Percentiles rank a stretch among this genome's conserved stretches.
Evolutionary conservation across 202 grass and related monocot genomes (phyloP).

Genomic region (Carex arenaria): DNA sequence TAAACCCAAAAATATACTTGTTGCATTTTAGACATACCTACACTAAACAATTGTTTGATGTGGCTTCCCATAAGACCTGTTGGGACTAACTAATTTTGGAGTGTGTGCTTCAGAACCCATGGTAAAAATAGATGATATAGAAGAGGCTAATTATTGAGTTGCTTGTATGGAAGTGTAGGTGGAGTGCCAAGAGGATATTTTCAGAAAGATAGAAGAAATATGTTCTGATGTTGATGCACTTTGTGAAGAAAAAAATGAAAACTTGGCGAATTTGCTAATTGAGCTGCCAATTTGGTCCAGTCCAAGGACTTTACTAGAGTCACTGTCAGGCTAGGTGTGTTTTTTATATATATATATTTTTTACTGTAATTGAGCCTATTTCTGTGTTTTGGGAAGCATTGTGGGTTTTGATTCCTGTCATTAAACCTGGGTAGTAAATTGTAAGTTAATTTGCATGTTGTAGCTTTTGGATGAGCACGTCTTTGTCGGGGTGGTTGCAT

Average conservation of each 20-base stretch:
- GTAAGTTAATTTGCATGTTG: conserved; percentile 9
- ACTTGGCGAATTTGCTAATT: not conserved
- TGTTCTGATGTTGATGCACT: conserved; percentile 16
- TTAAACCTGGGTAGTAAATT: conserved; percentile 9
- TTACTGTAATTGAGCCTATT: not conserved
- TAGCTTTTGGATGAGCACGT: not conserved
- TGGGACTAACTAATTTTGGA: not conserved
- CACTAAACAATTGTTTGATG: not conserved
- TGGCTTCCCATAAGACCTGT: not conserved
- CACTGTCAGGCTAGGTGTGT: not conserved
- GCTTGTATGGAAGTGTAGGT: conserved; percentile 6
- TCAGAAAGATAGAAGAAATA: conserved; percentile 20
- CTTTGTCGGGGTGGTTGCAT: not conserved
- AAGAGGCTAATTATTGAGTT: not conserved
- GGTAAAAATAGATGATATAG: not conserved
- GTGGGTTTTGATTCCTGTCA: not conserved
- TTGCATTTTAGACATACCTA: not conserved
- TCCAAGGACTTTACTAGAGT: conserved; percentile 11
- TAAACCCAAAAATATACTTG: not conserved
- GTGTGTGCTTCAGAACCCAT: not conserved
- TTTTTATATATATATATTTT: conserved; percentile 7
- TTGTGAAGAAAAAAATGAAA: conserved; percentile 16
- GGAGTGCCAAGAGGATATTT: conserved; percentile 22
- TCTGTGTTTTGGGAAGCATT: not conserved
- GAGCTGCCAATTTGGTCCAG: conserved; percentile 22